Evolutionary conservation across 202 grass and related monocot genomes (phyloP).

Genomic region (Brachypodium distachyon): DNA sequence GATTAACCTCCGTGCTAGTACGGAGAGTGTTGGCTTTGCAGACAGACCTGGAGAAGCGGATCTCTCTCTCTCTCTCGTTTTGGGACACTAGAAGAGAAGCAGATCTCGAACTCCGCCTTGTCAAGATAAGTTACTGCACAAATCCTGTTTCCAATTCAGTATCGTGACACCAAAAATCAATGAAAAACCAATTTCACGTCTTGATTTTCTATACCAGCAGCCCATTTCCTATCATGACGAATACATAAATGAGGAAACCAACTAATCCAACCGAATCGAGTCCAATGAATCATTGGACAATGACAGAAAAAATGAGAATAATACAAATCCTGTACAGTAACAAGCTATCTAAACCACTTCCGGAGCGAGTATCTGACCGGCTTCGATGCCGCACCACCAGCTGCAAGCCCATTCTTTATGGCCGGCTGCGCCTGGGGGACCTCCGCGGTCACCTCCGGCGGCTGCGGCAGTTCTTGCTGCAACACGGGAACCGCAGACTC

Average conservation of each 20-base stretch:
- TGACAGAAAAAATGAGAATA: not conserved
- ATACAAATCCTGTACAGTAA: not conserved
- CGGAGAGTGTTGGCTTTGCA: too few species aligned
- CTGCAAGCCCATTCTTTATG: not conserved
- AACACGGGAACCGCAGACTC: not conserved
- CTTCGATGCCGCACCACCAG: not conserved
- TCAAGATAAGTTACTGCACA: not conserved
- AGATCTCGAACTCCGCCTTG: not conserved
- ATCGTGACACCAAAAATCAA: not conserved
- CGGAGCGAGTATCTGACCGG: slow-evolving; percentile 18
- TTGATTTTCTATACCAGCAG: not conserved
- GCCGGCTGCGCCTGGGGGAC: not conserved
- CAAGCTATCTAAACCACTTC: slow-evolving; percentile 25
- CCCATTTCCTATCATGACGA: not conserved
- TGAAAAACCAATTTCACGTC: not conserved
- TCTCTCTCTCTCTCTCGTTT: too few species aligned
- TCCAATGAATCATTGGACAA: slow-evolving; percentile 32
- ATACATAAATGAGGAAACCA: not conserved
- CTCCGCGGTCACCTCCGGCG: not conserved
- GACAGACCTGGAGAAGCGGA: not conserved
- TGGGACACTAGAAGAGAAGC: too few species aligned
- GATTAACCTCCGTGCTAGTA: too few species aligned
- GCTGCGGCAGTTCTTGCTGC: not conserved
- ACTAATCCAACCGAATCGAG: not conserved
- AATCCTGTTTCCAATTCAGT: not conserved